Conservation (phyloP, 2,329 filamentous ascomycete species). For the Botryotinia calthae region DNA sequence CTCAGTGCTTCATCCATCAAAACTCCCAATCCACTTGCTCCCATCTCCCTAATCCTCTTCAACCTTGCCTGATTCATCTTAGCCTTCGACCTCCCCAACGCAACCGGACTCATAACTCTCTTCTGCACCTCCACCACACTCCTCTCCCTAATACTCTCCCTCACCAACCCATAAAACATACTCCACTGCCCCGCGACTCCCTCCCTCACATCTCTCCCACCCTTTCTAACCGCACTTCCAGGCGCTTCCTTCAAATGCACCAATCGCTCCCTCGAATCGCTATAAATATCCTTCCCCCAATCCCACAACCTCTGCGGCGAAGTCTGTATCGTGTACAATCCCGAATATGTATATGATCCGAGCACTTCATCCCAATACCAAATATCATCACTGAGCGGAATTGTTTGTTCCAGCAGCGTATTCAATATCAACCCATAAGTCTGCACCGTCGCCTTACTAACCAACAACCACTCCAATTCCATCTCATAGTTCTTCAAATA, state of each 20-base stretch:
- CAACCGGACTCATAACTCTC: slow-evolving; percentile 74
- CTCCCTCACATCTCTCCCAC: slow-evolving; percentile 29
- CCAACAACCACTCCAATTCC: slow-evolving; percentile 85
- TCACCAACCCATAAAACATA: slow-evolving; percentile 78
- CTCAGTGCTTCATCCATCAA: slow-evolving; percentile 82
- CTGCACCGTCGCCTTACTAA: slow-evolving; percentile 90
- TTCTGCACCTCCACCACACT: slow-evolving; percentile 69
- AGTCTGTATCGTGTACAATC: slow-evolving; percentile 82
- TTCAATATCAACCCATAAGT: slow-evolving; percentile 79
- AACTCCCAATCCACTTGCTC: slow-evolving; percentile 81
- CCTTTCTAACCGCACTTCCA: slow-evolving; percentile 30
- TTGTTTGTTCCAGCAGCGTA: slow-evolving; percentile 76
- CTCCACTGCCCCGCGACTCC: slow-evolving; percentile 55
- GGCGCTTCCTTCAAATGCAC: slow-evolving; percentile 35
- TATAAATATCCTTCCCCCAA: slow-evolving; percentile 69
- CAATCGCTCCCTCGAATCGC: slow-evolving; percentile 44
- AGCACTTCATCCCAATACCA: slow-evolving; percentile 95
- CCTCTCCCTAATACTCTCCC: slow-evolving; percentile 69
- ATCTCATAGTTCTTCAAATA: slow-evolving; percentile 58
- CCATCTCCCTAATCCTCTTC: slow-evolving; percentile 71
- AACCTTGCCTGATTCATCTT: slow-evolving; percentile 70
- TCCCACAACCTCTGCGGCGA: slow-evolving; percentile 73
- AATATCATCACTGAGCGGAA: slow-evolving; percentile 79
- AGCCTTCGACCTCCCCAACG: slow-evolving; percentile 71
- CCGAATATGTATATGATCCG: slow-evolving; percentile 73